Conservation (phyloP, 306 rosid species). For the Cyclanthera cordifolia region DNA sequence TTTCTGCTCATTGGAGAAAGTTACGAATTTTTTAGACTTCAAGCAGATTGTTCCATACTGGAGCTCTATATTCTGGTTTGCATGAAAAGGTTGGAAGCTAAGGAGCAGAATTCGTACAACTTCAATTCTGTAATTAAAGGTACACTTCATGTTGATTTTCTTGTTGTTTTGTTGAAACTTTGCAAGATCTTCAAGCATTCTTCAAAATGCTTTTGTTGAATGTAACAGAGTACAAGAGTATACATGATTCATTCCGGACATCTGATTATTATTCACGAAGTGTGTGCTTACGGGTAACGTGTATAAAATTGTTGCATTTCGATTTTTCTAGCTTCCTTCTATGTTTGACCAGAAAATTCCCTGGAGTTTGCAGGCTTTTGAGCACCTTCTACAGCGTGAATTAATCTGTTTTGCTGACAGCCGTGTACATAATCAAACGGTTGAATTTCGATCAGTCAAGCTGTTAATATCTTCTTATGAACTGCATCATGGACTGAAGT, state of each 20-base stretch:
- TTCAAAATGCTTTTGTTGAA: constrained; percentile 10
- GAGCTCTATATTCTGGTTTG: constrained; percentile 84
- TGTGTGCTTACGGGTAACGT: constrained; percentile 68
- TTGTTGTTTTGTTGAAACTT: constrained; percentile 13
- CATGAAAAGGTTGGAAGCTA: constrained; percentile 80
- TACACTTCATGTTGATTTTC: constrained; percentile 17
- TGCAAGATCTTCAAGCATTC: constrained; percentile 6
- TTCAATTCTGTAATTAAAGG: constrained; percentile 84
- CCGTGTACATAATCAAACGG: constrained; percentile 50
- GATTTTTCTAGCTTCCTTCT: background rate
- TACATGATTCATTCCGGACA: constrained; percentile 53
- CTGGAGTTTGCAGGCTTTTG: constrained; percentile 60
- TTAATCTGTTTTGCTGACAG: constrained; percentile 61
- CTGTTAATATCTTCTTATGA: constrained; percentile 49
- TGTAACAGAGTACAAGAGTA: constrained; percentile 62
- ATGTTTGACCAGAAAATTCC: constrained; percentile 3
- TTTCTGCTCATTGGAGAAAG: background rate
- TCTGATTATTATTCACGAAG: constrained; percentile 47
- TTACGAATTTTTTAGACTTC: background rate
- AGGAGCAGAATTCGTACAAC: constrained; percentile 73
- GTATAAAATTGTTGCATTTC: background rate
- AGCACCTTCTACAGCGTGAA: constrained; percentile 69
- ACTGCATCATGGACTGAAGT: constrained; percentile 55
- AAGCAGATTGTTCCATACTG: constrained; percentile 70
- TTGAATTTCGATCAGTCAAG: constrained; percentile 68